These are phyloP conservation scores for Pythium folliculosum DNA, from an alignment of 352 stramenopile species.

Conservation along the genomic window DNA sequence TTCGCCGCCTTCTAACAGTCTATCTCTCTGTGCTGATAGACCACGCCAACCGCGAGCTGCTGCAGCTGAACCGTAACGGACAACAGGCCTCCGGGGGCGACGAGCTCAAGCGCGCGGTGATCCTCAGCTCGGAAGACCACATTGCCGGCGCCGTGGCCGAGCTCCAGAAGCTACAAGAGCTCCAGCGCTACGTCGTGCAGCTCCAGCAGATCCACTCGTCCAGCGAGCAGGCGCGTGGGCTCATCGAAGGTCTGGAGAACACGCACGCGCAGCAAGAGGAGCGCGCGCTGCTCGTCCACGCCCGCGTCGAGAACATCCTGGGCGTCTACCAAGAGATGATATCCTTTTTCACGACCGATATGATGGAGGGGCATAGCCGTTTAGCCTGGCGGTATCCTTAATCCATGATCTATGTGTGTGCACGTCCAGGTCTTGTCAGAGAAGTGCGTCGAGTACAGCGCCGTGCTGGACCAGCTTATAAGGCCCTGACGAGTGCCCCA, in stretches of 20 bases:
- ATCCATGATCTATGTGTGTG: constrained; percentile 3
- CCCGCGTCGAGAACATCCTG: constrained; percentile 52
- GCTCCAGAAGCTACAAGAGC: constrained; percentile 49
- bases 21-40: too few relatives aligned
- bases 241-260: constrained; percentile 39
- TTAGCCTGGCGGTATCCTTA: constrained; percentile 14
- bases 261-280: constrained; percentile 39
- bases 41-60: constrained; percentile 31
- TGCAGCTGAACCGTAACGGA: constrained; percentile 38
- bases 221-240: constrained; percentile 24
- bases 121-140: constrained; percentile 55
- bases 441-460: constrained; percentile 69
- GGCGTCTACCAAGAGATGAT: constrained; percentile 66
- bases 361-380: neutral
- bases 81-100: constrained; percentile 22
- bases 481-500: neutral
- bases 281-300: constrained; percentile 47
- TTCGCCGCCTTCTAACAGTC: neutral
- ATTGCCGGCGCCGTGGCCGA: constrained; percentile 39
- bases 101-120: constrained; percentile 61
- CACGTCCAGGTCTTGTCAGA: constrained; percentile 62
- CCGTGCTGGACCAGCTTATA: constrained; percentile 53
- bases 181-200: constrained; percentile 45
- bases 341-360: constrained; percentile 28
- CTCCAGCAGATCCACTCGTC: constrained; percentile 37